Evolutionary conservation across 2,329 filamentous ascomycete genomes (phyloP).

Genomic region (Nothophoma quercina): DNA sequence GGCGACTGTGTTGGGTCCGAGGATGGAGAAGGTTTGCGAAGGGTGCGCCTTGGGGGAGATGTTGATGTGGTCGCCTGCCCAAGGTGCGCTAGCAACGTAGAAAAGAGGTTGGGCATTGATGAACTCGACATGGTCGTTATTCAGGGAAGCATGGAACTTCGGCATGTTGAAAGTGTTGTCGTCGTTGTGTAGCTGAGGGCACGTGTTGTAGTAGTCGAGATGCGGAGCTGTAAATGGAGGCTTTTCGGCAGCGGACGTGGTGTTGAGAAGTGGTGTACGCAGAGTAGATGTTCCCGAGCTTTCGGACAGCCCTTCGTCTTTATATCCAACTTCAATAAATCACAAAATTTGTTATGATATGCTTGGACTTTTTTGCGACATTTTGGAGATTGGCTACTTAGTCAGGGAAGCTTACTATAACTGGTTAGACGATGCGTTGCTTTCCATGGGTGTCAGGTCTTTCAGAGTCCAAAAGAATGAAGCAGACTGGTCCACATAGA

Average conservation of each 20-base stretch:
- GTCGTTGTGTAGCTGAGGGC: neutral
- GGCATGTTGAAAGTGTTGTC: constrained; percentile 57
- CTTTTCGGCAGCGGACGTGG: neutral
- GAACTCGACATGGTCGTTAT: constrained; percentile 67
- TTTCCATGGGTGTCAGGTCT: neutral
- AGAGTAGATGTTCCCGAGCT: no score
- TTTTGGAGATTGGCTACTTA: constrained; percentile 17
- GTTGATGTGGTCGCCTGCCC: constrained; percentile 74
- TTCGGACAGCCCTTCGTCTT: neutral
- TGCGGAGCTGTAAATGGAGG: neutral
- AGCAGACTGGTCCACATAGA: no score
- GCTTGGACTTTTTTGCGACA: constrained; percentile 9
- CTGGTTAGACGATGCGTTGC: constrained; percentile 3
- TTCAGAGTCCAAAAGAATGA: neutral
- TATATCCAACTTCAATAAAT: neutral
- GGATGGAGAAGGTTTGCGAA: constrained; percentile 67
- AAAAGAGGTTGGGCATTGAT: constrained; percentile 73
- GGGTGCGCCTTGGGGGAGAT: constrained; percentile 77
- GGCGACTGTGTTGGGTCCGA: constrained; percentile 65
- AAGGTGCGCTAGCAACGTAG: constrained; percentile 76
- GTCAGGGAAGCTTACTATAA: constrained; percentile 15
- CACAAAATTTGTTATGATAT: neutral
- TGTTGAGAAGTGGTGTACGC: neutral
- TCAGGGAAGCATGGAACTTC: constrained; percentile 65
- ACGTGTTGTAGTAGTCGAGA: neutral